Conservation (phyloP, 192 early-diverging fungal species). For the Gamsiella multidivaricata region DNA sequence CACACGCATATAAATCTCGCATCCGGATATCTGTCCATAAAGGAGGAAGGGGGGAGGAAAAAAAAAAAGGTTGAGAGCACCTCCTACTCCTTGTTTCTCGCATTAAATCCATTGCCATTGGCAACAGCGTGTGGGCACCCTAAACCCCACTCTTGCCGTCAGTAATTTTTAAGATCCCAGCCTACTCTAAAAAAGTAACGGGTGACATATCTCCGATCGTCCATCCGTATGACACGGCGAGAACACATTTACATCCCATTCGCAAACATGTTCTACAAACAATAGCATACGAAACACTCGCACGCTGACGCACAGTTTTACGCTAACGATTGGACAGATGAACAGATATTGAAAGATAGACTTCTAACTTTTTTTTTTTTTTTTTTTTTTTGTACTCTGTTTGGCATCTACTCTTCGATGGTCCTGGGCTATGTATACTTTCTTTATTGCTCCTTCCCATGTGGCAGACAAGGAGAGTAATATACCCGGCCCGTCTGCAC, state of each 20-base stretch:
- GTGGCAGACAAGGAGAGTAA: slow-evolving; percentile 20
- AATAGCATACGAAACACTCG: background rate
- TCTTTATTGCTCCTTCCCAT: slow-evolving; percentile 2
- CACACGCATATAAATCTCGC: background rate
- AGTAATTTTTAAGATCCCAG: background rate
- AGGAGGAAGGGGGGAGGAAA: too few relatives aligned
- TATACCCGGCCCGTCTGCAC: slow-evolving; percentile 1
- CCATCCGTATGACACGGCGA: background rate
- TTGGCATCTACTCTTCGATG: background rate
- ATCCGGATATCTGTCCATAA: too few relatives aligned
- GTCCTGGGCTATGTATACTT: slow-evolving; percentile 21
- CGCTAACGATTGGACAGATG: background rate
- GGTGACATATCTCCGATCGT: background rate
- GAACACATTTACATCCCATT: too few relatives aligned
- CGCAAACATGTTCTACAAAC: background rate
- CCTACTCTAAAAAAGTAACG: background rate
- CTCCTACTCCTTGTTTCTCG: background rate
- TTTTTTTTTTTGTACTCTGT: too few relatives aligned
- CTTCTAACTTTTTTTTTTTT: slow-evolving; percentile 25
- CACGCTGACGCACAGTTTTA: background rate
- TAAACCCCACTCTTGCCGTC: too few relatives aligned
- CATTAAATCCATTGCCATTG: too few relatives aligned
- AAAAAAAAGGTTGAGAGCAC: too few relatives aligned
- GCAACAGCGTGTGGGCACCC: too few relatives aligned
- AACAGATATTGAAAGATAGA: background rate